phyloP scores from a whole-genome alignment of 176 grass and related monocot species.

The Oryza glaberrima region DNA sequence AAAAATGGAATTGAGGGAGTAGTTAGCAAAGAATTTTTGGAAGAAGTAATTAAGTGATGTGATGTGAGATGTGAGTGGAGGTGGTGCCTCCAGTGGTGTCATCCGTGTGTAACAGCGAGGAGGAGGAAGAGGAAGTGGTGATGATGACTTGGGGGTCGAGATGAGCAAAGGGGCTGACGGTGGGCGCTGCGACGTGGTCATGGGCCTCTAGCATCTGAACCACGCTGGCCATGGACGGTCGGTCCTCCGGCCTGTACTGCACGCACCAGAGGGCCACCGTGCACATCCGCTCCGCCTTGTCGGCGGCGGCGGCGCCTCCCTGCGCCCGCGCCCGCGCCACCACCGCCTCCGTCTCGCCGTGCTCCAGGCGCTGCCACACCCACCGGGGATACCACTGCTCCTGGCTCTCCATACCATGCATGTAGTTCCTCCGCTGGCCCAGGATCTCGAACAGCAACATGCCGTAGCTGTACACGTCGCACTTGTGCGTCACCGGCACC shows the following conservation, averaged over 20 bases:
- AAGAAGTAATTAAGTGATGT: too few species aligned
- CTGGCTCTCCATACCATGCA: not conserved
- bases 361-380: conserved; percentile 40
- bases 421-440: conserved; percentile 18
- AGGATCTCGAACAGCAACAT: too few species aligned
- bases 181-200: conserved; percentile 18
- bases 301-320: not conserved
- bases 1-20: too few species aligned
- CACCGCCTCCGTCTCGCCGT: not conserved
- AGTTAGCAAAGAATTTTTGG: too few species aligned
- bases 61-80: too few species aligned
- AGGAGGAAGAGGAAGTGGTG: too few species aligned
- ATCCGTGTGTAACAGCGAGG: too few species aligned
- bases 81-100: too few species aligned
- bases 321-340: not conserved
- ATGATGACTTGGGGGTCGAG: not conserved
- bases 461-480: too few species aligned
- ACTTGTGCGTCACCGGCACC: too few species aligned
- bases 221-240: conserved; percentile 44
- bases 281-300: conserved; percentile 49
- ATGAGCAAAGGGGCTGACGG: conserved; percentile 41
- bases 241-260: conserved; percentile 40
- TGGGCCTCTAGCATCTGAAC: conserved; percentile 52
- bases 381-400: conserved; percentile 46
- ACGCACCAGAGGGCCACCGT: conserved; percentile 50